Base-by-base conservation (phyloP, 345 rosid species). In the Lenwebbia sp. region DNA sequence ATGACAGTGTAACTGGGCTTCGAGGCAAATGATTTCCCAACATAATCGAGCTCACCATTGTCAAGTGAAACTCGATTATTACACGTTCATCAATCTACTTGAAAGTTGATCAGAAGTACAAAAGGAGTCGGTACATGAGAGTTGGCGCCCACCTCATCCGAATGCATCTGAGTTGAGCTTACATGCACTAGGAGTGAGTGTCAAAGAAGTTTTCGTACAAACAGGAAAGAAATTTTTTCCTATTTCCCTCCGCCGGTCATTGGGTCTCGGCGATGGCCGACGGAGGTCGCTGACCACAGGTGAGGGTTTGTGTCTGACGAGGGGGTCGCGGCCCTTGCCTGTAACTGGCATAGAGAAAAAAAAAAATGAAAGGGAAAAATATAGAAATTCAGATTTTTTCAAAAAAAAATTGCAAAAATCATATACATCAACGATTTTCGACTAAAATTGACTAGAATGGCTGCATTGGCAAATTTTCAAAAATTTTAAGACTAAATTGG, bases 381-480 rank as follows among this genome's bases (percentile, higher is more conserved):
- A 30, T 65, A 30, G 7, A 30, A 65, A 15, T 62, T 30, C 9
- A 14, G 0, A 15, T 44, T 44, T 44, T 44, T 44, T 5, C 47
- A 7, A 44, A 44, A 2, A 13, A 57, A 7, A 70, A 50, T 7
- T 65, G 6, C 2, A 3, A 33, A 65, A 65, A 7, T 15, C 19
- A 30, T 65, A 1, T 0, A 30, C 3, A 0, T 65, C 1, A 30
- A 8, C 4, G 4, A 30, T 30, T 7, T 62, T 40, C 1, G 33
- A 0, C 0, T 0, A 70, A 33, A 70, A 70, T 70, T 70, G 2
- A 4, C 0, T 0, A 7, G 21, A 65, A 70, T 17, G 6, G 9
- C 3, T 33, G 3, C 3, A 70, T 65, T 33, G 41, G 1, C 25
- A 70, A 37, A 70, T 33, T 0, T 0, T 70, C 5, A 19, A 33